A percentile compares a stretch with the other conserved stretches of the same genome.
Evolutionary conservation across 805 yeast genomes (phyloP).

Genomic region (Starmerella kuoi): DNA sequence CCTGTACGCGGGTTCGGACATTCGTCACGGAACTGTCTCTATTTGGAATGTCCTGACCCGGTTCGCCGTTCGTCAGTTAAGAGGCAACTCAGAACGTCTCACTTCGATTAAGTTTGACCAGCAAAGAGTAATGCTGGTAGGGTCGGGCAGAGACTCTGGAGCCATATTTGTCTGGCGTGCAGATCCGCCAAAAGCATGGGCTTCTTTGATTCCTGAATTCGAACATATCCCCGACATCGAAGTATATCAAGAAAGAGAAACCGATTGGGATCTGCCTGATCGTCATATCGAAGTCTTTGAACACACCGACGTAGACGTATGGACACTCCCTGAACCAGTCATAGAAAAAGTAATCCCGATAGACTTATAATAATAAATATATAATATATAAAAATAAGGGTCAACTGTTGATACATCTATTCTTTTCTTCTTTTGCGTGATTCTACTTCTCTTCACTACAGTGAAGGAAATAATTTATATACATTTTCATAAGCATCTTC

Average conservation of each 20-base stretch:
- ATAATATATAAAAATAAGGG: no score
- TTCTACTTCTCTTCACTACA: no score
- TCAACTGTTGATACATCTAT: no score
- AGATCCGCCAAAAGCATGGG: constrained; percentile 13
- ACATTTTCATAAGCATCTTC: no score
- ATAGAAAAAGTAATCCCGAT: constrained; percentile 7
- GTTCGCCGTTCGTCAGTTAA: constrained; percentile 5
- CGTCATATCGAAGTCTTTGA: background rate
- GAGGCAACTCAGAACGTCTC: constrained; percentile 9
- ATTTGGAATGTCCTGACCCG: constrained; percentile 14
- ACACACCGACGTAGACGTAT: constrained; percentile 6
- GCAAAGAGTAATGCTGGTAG: constrained; percentile 9
- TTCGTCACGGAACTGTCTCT: constrained; percentile 7
- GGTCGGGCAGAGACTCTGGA: constrained; percentile 12
- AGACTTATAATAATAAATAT: constrained; percentile 6
- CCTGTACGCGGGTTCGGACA: constrained; percentile 15
- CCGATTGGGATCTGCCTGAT: constrained; percentile 13
- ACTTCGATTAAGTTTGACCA: constrained; percentile 11
- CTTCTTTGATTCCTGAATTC: constrained; percentile 12
- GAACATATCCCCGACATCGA: constrained; percentile 13
- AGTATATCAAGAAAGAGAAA: constrained; percentile 10
- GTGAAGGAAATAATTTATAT: no score
- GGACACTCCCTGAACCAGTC: constrained; percentile 12
- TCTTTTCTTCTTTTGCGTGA: no score
- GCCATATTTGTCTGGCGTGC: constrained; percentile 16